Conservation (phyloP, 2,329 filamentous ascomycete species). For the Hypoxylon sp. region DNA sequence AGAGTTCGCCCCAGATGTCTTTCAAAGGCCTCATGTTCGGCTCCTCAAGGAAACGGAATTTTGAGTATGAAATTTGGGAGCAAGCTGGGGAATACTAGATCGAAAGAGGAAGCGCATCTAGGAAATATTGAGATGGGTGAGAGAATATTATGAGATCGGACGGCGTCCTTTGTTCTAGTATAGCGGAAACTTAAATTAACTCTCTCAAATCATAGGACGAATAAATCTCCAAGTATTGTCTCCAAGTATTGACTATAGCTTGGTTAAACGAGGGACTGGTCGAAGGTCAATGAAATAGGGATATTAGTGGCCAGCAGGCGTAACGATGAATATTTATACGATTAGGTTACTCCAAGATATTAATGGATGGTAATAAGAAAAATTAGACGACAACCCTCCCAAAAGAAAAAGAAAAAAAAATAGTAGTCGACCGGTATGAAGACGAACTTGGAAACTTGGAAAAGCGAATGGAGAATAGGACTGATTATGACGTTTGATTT, state of each 20-base stretch:
- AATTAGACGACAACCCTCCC: conserved; percentile 29
- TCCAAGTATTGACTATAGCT: conserved; percentile 2
- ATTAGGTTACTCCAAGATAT: conserved; percentile 16
- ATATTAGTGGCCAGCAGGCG: conserved; percentile 4
- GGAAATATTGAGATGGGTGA: conserved; percentile 11
- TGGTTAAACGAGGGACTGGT: conserved; percentile 34
- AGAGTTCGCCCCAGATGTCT: conserved; percentile 49
- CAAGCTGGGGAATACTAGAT: conserved; percentile 1
- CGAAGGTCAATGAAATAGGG: conserved; percentile 22
- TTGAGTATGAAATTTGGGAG: conserved; percentile 1
- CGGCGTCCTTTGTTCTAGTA: conserved; percentile 23
- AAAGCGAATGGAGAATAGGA: conserved; percentile 35
- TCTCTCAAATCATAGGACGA: conserved; percentile 18
- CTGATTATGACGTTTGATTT: conserved; percentile 40
- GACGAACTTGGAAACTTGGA: conserved; percentile 37
- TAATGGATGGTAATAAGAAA: conserved; percentile 15
- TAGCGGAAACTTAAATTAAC: conserved; percentile 43
- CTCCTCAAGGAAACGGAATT: conserved; percentile 13
- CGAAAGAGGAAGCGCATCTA: conserved; percentile 29
- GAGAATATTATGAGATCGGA: conserved; percentile 13
- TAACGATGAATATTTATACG: conserved; percentile 29
- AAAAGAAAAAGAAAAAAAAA: background rate
- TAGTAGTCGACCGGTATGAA: conserved; percentile 24
- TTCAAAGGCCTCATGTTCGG: conserved; percentile 41
- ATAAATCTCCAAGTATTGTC: background rate